Evolutionary conservation across 1,284 basidiomycete genomes (phyloP), one percentile per base, ranked within the genome.

Genomic region (Pseudomicrostroma phylloplanum): DNA sequence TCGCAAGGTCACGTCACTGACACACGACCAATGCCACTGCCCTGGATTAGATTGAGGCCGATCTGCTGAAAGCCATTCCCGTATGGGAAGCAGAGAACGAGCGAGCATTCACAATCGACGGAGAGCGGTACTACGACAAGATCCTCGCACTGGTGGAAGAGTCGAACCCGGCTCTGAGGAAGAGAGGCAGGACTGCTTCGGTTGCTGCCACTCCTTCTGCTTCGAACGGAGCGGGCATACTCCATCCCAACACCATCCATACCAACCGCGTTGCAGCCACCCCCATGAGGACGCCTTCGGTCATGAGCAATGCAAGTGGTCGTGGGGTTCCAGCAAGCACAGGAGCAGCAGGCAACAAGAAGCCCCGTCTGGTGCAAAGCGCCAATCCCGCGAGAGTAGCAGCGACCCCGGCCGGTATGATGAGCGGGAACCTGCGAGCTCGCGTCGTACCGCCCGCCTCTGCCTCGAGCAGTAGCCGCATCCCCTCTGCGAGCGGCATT

Each of bases 61-160:
- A 97, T 65, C 83, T 99, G 6, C 80, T 96, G 11, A 80, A 83
- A 0, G 83, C 86, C 0, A 86, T 98, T 59, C 90, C 92, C 0
- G 81, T 83, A 8, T 99, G 94, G 94, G 94, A 99, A 80, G 84
- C 87, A 57, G 85, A 88, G 68, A 83, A 88, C 19, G 86, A 85
- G 0, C 84, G 86, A 19, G 83, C 86, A 0, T 97, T 98, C 84
- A 83, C 90, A 55, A 88, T 96, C 11, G 86, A 90, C 66, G 93
- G 93, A 7, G 84, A 88, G 67, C 86, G 89, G 64, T 88, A 96
- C 70, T 80, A 94, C 26, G 88, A 89, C 59, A 82, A 89, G 64
- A 85, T 97, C 30, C 30, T 66, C 26, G 70, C 71, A n/a, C 66
- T 69, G 61, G 65, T 71, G 6, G 73, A 64, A 11, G 60, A 67